Evolutionary conservation across 257 asterid species (phyloP).

Genomic region (Lycium barbarum): DNA sequence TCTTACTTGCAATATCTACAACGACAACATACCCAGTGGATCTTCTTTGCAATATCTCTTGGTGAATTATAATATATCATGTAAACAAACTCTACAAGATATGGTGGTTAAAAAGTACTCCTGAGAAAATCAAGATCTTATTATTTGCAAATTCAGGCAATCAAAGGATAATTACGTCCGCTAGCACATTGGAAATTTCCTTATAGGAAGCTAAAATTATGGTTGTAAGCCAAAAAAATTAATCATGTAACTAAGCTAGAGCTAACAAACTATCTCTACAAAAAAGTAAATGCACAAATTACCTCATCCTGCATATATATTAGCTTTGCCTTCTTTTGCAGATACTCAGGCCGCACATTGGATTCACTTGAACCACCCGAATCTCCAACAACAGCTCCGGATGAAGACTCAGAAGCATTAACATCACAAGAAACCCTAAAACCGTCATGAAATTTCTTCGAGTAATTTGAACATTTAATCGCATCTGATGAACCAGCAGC

Average conservation of each 20-base stretch:
- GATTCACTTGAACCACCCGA: constrained; percentile 41
- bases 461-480: constrained; percentile 18
- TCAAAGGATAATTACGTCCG: not conserved
- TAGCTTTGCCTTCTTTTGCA: constrained; percentile 51
- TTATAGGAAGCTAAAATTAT: not conserved
- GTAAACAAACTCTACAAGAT: too few species aligned
- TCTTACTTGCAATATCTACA: too few species aligned
- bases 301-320: constrained; percentile 55
- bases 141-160: not conserved
- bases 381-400: constrained; percentile 34
- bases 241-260: not conserved
- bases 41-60: too few species aligned
- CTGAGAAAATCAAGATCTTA: not conserved
- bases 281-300: not conserved
- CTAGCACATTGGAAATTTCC: not conserved
- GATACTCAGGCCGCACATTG: constrained; percentile 40
- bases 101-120: too few species aligned
- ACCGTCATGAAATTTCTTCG: constrained; percentile 36
- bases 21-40: too few species aligned
- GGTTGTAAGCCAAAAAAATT: not conserved
- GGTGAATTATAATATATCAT: too few species aligned
- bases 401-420: constrained; percentile 30
- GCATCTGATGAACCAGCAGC: constrained; percentile 45
- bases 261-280: not conserved
- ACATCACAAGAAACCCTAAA: constrained; percentile 44